Conservation (phyloP, 768 basidiomycete species). For the Antrodiella citrinella region DNA sequence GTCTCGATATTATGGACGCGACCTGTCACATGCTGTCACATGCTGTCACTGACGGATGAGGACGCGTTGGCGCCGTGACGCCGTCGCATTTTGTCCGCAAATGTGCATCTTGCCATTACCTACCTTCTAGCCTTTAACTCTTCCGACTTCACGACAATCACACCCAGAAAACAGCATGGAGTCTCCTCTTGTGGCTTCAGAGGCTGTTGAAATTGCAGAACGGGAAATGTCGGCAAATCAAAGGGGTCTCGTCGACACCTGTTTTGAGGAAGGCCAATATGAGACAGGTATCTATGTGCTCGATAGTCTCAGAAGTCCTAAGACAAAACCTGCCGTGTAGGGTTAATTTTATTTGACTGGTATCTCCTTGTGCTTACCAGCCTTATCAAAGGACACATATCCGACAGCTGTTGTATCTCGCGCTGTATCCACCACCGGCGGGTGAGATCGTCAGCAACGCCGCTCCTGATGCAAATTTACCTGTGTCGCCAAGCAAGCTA, state of each 20-base stretch:
- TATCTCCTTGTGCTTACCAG: background rate
- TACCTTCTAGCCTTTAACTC: no score
- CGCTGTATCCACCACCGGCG: conserved; percentile 46
- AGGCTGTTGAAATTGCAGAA: no score
- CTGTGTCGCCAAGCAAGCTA: conserved; percentile 26
- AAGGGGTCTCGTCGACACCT: background rate
- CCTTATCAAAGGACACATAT: conserved; percentile 43
- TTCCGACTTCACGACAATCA: no score
- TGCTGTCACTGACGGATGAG: no score
- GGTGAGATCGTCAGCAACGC: conserved; percentile 16
- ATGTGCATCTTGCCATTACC: no score
- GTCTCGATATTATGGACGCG: no score
- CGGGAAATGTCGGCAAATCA: background rate
- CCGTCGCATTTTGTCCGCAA: conserved; percentile 12
- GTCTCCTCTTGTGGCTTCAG: no score
- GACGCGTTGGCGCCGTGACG: no score
- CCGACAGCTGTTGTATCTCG: conserved; percentile 60
- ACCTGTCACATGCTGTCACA: no score
- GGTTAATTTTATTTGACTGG: no score
- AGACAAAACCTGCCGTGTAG: background rate
- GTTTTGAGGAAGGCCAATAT: background rate
- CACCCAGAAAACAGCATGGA: no score
- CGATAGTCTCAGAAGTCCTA: background rate
- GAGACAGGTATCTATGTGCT: background rate
- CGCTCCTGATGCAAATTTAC: conserved; percentile 10